phyloP scores from a whole-genome alignment of 73 alveolate species.

The Uronychia setigera region DNA sequence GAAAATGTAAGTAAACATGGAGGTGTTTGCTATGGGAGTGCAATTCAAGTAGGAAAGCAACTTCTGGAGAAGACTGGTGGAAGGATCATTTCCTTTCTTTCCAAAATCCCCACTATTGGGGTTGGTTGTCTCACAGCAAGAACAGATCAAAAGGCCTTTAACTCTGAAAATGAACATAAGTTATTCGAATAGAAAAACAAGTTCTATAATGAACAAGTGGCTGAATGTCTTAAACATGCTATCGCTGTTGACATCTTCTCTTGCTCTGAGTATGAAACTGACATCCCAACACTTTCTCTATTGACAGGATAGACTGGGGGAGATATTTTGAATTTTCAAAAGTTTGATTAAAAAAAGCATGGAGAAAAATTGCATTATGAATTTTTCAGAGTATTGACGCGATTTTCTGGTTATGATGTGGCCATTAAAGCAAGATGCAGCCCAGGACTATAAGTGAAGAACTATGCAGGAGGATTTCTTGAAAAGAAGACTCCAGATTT shows the following conservation, averaged over 20 bases:
- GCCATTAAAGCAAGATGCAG: constrained; percentile 68
- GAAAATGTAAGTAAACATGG: constrained; percentile 67
- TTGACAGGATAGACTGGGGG: constrained; percentile 58
- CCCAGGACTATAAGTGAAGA: constrained; percentile 64
- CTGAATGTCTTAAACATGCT: background rate
- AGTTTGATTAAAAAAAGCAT: constrained; percentile 18
- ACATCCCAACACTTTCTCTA: constrained; percentile 28
- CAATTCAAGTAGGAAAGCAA: constrained; percentile 27
- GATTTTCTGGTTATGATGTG: constrained; percentile 68
- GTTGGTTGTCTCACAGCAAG: constrained; percentile 4
- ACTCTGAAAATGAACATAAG: constrained; percentile 27
- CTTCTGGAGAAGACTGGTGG: constrained; percentile 32
- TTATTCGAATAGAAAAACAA: constrained; percentile 6
- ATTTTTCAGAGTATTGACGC: constrained; percentile 72
- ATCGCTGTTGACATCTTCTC: constrained; percentile 18
- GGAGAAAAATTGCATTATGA: constrained; percentile 67
- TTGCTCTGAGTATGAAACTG: constrained; percentile 10
- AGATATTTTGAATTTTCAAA: constrained; percentile 23
- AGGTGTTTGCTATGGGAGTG: constrained; percentile 27
- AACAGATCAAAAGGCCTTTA: constrained; percentile 31
- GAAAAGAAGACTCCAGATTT: constrained; percentile 63
- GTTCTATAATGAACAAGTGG: constrained; percentile 3
- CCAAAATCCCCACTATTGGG: constrained; percentile 22
- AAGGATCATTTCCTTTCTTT: constrained; percentile 15
- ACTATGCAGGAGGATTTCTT: constrained; percentile 63